These are phyloP conservation scores for Blastomyces parvus DNA, from an alignment of 2,329 filamentous ascomycete species.

Conservation along the genomic window DNA sequence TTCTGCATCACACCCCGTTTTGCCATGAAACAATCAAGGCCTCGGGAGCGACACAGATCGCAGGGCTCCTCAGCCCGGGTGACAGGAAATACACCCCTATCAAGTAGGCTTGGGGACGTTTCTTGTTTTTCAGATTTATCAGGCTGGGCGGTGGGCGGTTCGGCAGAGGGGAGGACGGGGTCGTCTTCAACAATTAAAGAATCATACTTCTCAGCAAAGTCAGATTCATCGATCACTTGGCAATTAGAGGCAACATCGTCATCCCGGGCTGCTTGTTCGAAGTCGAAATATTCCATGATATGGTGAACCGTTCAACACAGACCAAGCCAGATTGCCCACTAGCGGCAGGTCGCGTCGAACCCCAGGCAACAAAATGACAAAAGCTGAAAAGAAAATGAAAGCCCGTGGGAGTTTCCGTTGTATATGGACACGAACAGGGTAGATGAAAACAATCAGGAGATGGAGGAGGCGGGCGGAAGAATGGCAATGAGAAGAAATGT, in stretches of 20 bases:
- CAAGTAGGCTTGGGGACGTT: slow-evolving; percentile 16
- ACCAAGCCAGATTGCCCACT: not conserved
- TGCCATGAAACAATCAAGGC: slow-evolving; percentile 40
- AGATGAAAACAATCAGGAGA: not conserved
- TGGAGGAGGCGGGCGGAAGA: not conserved
- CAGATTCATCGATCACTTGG: slow-evolving; percentile 31
- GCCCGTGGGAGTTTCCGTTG: not conserved
- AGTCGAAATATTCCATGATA: slow-evolving; percentile 41
- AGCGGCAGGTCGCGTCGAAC: not conserved
- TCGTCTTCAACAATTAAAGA: slow-evolving; percentile 36
- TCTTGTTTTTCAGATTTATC: slow-evolving; percentile 17
- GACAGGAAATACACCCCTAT: slow-evolving; percentile 34
- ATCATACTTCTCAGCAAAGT: slow-evolving; percentile 30
- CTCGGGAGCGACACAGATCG: slow-evolving; percentile 38
- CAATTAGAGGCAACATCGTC: slow-evolving; percentile 34
- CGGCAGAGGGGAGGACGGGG: slow-evolving; percentile 30
- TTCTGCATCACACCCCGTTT: slow-evolving; percentile 35
- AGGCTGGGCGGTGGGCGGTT: slow-evolving; percentile 19
- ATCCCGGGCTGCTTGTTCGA: slow-evolving; percentile 37
- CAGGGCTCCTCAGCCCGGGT: slow-evolving; percentile 38
- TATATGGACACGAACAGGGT: not conserved
- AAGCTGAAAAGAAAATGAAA: not conserved
- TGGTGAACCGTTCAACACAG: not conserved
- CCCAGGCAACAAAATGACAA: not conserved
- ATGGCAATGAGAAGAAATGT: not conserved